phyloP scores from a whole-genome alignment of 108 stramenopile species.

The Poteriospumella lacustris region DNA sequence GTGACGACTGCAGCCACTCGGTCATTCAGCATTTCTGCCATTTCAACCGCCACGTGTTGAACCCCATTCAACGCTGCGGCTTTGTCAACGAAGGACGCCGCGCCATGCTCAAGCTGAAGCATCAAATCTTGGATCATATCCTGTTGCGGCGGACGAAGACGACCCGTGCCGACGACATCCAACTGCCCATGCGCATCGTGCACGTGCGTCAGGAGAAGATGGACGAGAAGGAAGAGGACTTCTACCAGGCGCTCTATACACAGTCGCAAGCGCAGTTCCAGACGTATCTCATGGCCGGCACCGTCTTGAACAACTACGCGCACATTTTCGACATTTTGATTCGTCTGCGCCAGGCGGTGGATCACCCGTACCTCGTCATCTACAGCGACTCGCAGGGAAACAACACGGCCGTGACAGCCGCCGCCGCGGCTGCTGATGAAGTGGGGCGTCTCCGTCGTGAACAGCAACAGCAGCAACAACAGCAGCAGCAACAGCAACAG shows the following conservation, averaged over 20 bases:
- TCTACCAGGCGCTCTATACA: conserved; percentile 94
- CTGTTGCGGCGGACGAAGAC: conserved; percentile 93
- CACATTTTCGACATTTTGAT: conserved; percentile 92
- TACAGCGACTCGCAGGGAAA: conserved; percentile 28
- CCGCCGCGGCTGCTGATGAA: too few relatives aligned
- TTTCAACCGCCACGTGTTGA: conserved; percentile 86
- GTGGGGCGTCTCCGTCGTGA: too few relatives aligned
- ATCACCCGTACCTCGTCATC: conserved; percentile 92
- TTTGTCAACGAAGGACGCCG: conserved; percentile 79
- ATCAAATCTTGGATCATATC: conserved; percentile 72
- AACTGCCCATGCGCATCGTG: conserved; percentile 72
- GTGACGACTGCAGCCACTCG: conserved; percentile 80
- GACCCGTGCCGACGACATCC: conserved; percentile 83
- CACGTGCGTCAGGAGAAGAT: conserved; percentile 49
- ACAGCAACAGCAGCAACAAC: too few relatives aligned
- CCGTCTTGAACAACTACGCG: conserved; percentile 95
- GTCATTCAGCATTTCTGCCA: conserved; percentile 83
- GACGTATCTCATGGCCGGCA: conserved; percentile 82
- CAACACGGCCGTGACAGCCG: too few relatives aligned
- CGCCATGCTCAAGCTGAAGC: conserved; percentile 72
- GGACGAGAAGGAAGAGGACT: conserved; percentile 79
- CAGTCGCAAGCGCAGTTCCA: conserved; percentile 86
- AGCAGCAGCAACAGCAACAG: too few relatives aligned
- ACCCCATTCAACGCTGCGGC: conserved; percentile 81
- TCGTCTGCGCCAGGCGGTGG: conserved; percentile 90